Evolutionary conservation across 176 grass and related monocot genomes (phyloP).

Genomic region (Lolium multiflorum): DNA sequence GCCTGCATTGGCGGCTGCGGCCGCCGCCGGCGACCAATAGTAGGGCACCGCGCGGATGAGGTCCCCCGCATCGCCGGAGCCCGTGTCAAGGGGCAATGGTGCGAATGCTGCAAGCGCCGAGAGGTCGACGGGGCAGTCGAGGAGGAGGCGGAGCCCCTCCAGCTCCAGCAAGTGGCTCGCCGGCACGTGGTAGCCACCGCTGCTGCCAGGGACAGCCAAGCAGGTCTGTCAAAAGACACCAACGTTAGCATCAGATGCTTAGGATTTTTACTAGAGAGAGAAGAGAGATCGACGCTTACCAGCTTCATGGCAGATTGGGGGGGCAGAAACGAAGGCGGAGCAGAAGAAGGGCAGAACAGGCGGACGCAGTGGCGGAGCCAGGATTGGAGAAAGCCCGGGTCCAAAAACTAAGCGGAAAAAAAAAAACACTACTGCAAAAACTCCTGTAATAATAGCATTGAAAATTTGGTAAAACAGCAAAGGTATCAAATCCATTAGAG

Average conservation of each 20-base stretch:
- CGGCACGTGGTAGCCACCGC: slow-evolving; percentile 59
- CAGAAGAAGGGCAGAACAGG: neutral
- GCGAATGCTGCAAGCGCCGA: slow-evolving; percentile 65
- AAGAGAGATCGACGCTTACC: slow-evolving; percentile 43
- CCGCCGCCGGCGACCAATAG: slow-evolving; percentile 66
- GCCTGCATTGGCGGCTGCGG: slow-evolving; percentile 49
- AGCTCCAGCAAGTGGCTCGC: slow-evolving; percentile 70
- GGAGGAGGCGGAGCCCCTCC: slow-evolving; percentile 68
- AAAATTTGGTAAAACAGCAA: too few species aligned
- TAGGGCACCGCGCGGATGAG: slow-evolving; percentile 66
- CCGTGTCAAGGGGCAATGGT: slow-evolving; percentile 28
- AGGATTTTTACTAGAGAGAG: neutral
- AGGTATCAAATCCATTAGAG: too few species aligned
- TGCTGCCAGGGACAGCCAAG: slow-evolving; percentile 2
- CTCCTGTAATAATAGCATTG: too few species aligned
- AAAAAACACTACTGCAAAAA: too few species aligned
- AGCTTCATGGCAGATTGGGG: slow-evolving; percentile 60
- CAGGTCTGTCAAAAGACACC: slow-evolving; percentile 29
- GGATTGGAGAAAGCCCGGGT: too few species aligned
- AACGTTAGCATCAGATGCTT: neutral
- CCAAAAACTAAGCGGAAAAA: too few species aligned
- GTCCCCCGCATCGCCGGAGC: slow-evolving; percentile 8
- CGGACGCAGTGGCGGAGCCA: too few species aligned
- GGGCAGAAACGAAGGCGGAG: neutral
- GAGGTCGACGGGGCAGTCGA: slow-evolving; percentile 90